These are phyloP conservation scores for Brasilioporus rufonigricans DNA, from an alignment of 768 basidiomycete species.

Conservation along the genomic window DNA sequence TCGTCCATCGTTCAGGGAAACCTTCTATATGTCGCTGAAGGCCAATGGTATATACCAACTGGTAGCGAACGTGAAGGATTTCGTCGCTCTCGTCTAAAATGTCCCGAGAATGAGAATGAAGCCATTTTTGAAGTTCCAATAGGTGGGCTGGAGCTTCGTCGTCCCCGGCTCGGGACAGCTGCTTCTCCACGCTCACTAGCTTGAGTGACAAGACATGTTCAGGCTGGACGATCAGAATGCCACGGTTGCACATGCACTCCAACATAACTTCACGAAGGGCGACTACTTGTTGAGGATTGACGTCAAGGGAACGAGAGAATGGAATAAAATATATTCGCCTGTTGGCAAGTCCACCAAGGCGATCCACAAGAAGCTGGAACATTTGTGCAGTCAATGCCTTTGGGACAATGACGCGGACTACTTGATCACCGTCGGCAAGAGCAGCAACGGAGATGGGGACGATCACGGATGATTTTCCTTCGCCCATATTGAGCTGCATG, in stretches of 20 bases:
- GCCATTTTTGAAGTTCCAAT: neutral
- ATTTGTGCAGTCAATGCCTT: neutral
- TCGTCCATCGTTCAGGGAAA: neutral
- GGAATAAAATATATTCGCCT: neutral
- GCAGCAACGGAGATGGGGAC: neutral
- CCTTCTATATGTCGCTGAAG: neutral
- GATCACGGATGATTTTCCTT: neutral
- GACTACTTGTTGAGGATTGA: neutral
- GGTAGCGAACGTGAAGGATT: neutral
- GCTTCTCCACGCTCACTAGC: neutral
- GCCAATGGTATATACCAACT: neutral
- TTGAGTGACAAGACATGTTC: neutral
- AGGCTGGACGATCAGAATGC: neutral
- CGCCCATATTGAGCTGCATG: neutral
- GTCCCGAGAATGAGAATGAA: neutral
- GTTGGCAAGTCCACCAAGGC: neutral
- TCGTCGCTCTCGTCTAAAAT: neutral
- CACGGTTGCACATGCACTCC: neutral
- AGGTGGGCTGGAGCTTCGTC: neutral
- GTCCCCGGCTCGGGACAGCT: neutral
- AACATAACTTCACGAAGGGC: neutral
- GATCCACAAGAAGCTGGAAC: neutral
- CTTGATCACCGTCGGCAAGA: neutral
- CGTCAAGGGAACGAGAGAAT: neutral
- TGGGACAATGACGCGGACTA: neutral